A percentile compares a stretch with the other conserved stretches of the same genome.
Evolutionary conservation across 352 stramenopile genomes (phyloP).

Genomic region (Stramenopiles sp.): DNA sequence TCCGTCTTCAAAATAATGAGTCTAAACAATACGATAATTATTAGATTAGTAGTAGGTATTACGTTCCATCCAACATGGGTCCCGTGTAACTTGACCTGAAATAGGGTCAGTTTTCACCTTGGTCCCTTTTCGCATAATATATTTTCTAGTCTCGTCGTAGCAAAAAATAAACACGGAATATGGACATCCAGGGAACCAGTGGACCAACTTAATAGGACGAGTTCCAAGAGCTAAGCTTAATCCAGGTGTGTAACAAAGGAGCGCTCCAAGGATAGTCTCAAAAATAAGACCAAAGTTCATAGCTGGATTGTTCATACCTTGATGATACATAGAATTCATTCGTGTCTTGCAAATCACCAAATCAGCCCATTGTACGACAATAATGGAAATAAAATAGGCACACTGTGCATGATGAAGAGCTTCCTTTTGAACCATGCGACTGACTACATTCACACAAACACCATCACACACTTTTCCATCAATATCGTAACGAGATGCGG

Average conservation of each 20-base stretch:
- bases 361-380: slow-evolving; percentile 52
- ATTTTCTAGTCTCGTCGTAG: slow-evolving; percentile 55
- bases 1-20: too few species aligned
- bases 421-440: slow-evolving; percentile 38
- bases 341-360: slow-evolving; percentile 61
- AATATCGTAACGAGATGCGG: too few species aligned
- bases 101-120: slow-evolving; percentile 31
- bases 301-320: slow-evolving; percentile 52
- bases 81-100: slow-evolving; percentile 33
- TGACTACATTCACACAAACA: slow-evolving; percentile 31
- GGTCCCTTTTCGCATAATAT: slow-evolving; percentile 34
- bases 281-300: slow-evolving; percentile 66
- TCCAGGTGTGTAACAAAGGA: slow-evolving; percentile 37
- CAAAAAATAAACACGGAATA: slow-evolving; percentile 44
- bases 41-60: slow-evolving; percentile 48
- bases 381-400: slow-evolving; percentile 36
- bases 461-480: too few species aligned
- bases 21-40: too few species aligned
- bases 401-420: slow-evolving; percentile 36
- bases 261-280: slow-evolving; percentile 40
- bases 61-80: slow-evolving; percentile 38
- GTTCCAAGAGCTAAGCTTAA: slow-evolving; percentile 39
- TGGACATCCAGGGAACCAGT: slow-evolving; percentile 50
- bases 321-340: slow-evolving; percentile 40
- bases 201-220: slow-evolving; percentile 34